phyloP scores from a whole-genome alignment of 768 basidiomycete genomes.

The Boletus vermiculosoides region DNA sequence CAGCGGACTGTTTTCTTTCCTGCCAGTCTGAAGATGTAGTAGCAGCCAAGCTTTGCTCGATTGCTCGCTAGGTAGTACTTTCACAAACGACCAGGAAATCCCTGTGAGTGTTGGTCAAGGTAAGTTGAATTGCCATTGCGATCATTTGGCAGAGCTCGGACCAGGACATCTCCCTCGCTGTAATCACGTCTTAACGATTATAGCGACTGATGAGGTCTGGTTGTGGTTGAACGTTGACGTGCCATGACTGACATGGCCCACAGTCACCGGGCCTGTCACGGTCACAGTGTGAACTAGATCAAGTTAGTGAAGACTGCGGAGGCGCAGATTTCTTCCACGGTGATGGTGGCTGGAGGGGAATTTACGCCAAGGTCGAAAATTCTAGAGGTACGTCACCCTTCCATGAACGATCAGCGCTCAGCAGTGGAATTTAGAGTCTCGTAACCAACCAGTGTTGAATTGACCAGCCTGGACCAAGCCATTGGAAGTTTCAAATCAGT shows the following conservation, averaged over 20 bases:
- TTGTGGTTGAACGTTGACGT: too few species aligned
- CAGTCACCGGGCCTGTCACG: neutral
- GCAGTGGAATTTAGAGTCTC: neutral
- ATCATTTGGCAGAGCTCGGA: too few species aligned
- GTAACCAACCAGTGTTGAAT: neutral
- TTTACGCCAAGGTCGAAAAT: too few species aligned
- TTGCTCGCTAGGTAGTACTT: neutral
- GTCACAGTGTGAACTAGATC: neutral
- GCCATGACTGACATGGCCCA: too few species aligned
- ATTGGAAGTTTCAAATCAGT: neutral
- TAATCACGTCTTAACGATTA: neutral
- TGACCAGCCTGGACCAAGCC: neutral
- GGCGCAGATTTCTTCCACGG: too few species aligned
- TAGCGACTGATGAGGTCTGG: neutral
- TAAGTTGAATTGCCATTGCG: neutral
- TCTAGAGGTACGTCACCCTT: neutral
- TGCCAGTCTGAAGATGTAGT: neutral
- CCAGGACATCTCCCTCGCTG: neutral
- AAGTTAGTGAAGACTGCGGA: neutral
- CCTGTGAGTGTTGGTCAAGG: neutral
- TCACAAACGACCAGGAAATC: neutral
- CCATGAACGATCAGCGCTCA: neutral
- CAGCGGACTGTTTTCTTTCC: neutral
- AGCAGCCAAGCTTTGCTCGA: neutral
- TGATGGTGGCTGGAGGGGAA: too few species aligned